Base-by-base conservation (phyloP, 106 monocot genomes). In the Vanilla planifolia region DNA sequence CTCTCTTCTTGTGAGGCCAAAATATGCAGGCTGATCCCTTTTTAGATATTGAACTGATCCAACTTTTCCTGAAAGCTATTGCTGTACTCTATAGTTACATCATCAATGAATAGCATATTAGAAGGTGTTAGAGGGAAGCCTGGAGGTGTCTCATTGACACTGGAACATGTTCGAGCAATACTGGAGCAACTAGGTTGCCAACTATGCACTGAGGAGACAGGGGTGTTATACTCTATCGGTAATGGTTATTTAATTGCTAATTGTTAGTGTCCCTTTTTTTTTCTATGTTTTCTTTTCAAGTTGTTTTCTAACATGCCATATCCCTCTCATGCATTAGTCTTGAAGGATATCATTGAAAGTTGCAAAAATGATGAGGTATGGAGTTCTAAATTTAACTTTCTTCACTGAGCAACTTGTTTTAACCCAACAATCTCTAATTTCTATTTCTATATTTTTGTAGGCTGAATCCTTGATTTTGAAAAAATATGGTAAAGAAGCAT, bases 281-380 rank as follows among this genome's bases (percentile, higher is more conserved):
- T 32, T 58, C 5, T 45, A 34, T 48, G 8, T 56, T 35, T 45
- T 33, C 5, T 33, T 32, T 65, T 51, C 13, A 13, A 10, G 11
- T n/a, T 37, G 37, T 48, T 11, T 26, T 60, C 4, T 68, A 29
- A 26, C 68, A 47, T 36, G 24, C 33, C 9, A 48, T 34, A 47
- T 39, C 48, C 45, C n/a, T 55, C 9, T 35, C 74, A 0, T 21
- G 57, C 33, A 22, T 60, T 65, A 95, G 95, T 84, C 47, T 59
- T 96, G 74, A 79, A 77, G 27, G 39, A 25, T 7, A 79, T 84
- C 21, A 70, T 88, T 55, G 81, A 87, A 62, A 40, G 27, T 55
- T 87, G 81, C 73, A 73, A 64, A 74, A 74, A 63, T 74, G 91
- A 84, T 34, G 96, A 96, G 87, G 95, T 95, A 77, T 53, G 36